These are phyloP conservation scores for Cladosporium sp. DNA, from an alignment of 2,329 filamentous ascomycete genomes.

Conservation along the genomic window DNA sequence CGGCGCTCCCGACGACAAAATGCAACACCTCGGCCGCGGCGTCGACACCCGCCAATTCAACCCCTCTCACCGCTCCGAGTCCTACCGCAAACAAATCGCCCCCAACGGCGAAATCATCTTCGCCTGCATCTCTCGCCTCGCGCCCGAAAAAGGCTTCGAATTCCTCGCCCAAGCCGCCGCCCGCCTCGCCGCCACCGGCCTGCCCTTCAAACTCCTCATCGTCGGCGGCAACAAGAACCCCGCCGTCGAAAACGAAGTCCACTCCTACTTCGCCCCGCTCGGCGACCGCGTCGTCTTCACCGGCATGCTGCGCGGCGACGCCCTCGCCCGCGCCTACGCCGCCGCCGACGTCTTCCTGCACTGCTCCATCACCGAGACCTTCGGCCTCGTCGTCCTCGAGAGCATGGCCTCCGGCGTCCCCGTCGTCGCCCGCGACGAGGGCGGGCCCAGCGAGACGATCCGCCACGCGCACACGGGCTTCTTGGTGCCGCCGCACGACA, in stretches of 20 bases:
- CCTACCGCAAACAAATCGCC: constrained; percentile 49
- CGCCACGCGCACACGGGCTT: constrained; percentile 55
- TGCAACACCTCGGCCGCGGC: constrained; percentile 57
- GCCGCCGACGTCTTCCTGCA: constrained; percentile 65
- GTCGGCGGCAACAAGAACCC: constrained; percentile 63
- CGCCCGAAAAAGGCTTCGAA: constrained; percentile 65
- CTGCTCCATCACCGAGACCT: constrained; percentile 66
- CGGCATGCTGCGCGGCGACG: constrained; percentile 56
- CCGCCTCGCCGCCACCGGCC: constrained; percentile 48
- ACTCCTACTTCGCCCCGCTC: constrained; percentile 52
- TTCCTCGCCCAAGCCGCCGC: constrained; percentile 55
- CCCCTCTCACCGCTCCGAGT: constrained; percentile 46
- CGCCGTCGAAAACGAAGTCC: constrained; percentile 56
- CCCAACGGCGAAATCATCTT: constrained; percentile 59
- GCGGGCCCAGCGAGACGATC: constrained; percentile 63
- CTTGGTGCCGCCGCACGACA: constrained; percentile 53
- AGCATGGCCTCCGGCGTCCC: constrained; percentile 66
- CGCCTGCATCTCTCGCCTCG: constrained; percentile 59
- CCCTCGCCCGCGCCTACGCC: constrained; percentile 60
- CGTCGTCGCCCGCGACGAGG: constrained; percentile 62
- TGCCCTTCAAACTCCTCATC: constrained; percentile 59
- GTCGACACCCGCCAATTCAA: constrained; percentile 60
- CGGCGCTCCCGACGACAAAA: constrained; percentile 50
- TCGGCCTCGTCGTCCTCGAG: constrained; percentile 64
- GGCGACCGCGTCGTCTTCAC: constrained; percentile 58